Percentiles rank a stretch among this genome's conserved stretches.
These are phyloP conservation scores for Naganishia kalamii DNA, from an alignment of 768 basidiomycete genomes.

Conservation along the genomic window DNA sequence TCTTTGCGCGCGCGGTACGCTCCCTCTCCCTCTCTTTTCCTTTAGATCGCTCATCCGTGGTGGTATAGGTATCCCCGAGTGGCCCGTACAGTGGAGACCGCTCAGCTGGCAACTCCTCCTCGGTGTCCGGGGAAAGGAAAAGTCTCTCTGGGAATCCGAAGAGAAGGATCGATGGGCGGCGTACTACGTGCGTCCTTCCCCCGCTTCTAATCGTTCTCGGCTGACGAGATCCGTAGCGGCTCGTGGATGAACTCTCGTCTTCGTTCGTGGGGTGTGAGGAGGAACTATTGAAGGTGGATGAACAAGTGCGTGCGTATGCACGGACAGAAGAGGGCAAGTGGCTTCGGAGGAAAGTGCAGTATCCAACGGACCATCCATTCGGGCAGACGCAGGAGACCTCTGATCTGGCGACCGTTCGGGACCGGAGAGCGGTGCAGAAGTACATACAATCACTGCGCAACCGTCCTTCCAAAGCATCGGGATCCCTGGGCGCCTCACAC, in stretches of 20 bases:
- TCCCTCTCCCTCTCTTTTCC: neutral
- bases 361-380: neutral
- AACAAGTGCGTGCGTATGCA: neutral
- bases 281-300: no score
- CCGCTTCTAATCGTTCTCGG: neutral
- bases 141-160: conserved; percentile 30
- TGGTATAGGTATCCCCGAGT: conserved; percentile 36
- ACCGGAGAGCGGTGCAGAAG: neutral
- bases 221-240: no score
- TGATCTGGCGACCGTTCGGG: neutral
- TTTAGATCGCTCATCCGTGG: neutral
- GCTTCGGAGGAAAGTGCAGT: neutral
- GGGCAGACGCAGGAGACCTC: neutral
- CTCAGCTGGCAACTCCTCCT: conserved; percentile 36
- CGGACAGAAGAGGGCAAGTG: neutral
- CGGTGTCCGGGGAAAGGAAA: conserved; percentile 30
- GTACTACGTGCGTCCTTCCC: conserved; percentile 31
- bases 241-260: no score
- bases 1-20: conserved; percentile 37
- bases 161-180: conserved; percentile 20
- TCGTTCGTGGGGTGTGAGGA: no score
- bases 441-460: neutral
- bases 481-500: neutral
- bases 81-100: conserved; percentile 40
- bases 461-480: neutral